Percentiles rank a stretch among this genome's conserved stretches.
Conservation (phyloP, 331 rosid species). For the Cydonia oblonga region DNA sequence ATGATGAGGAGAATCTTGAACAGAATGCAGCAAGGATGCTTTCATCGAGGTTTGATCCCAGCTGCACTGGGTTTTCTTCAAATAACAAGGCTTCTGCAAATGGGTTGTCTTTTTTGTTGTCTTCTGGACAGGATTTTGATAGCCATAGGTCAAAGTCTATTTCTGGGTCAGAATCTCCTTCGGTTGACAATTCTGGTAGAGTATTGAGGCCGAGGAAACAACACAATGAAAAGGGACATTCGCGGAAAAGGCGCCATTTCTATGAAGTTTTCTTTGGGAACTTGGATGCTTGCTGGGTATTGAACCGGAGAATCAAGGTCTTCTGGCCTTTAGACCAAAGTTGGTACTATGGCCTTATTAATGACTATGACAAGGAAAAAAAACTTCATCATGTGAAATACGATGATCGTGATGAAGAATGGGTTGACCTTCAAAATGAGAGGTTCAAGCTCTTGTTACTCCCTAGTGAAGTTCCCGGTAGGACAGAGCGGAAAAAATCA, state of each 20-base stretch:
- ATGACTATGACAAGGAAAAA: conserved; percentile 45
- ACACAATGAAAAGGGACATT: conserved; percentile 39
- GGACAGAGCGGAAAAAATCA: conserved; percentile 26
- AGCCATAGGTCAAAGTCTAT: conserved; percentile 32
- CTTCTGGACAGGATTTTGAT: conserved; percentile 44
- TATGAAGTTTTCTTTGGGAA: conserved; percentile 61
- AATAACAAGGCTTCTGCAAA: conserved; percentile 45
- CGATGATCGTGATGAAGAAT: conserved; percentile 91
- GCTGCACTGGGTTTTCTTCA: conserved; percentile 73
- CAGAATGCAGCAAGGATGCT: conserved; percentile 97
- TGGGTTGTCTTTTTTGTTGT: conserved; percentile 36
- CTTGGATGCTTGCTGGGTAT: conserved; percentile 63
- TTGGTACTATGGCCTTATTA: conserved; percentile 83
- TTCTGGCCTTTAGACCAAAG: conserved; percentile 96
- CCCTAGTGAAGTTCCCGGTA: conserved; percentile 84
- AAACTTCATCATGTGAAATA: conserved; percentile 83
- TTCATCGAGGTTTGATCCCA: conserved; percentile 95
- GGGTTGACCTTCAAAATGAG: conserved; percentile 81
- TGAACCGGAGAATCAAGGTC: conserved; percentile 68
- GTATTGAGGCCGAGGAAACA: conserved; percentile 73
- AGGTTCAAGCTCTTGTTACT: conserved; percentile 84
- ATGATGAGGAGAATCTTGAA: conserved; percentile 88
- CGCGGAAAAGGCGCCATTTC: conserved; percentile 87
- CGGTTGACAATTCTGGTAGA: conserved; percentile 61
- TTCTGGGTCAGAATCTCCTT: conserved; percentile 56